Percentiles rank a stretch among this genome's conserved stretches.
These are phyloP conservation scores for Diutina scorzettiae DNA, from an alignment of 1,139 yeast genomes.

Conservation along the genomic window DNA sequence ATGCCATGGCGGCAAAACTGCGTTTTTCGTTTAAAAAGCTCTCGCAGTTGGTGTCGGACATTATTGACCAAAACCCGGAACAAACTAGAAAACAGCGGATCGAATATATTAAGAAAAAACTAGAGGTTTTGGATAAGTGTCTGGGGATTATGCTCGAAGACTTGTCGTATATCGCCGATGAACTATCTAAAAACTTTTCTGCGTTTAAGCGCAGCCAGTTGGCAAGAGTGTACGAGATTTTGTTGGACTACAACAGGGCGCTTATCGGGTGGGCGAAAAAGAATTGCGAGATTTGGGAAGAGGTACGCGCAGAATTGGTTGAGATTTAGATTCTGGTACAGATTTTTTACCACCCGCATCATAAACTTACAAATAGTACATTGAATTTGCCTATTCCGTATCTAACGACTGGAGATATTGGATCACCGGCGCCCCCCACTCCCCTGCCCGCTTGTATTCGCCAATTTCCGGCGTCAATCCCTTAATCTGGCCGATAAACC, in stretches of 20 bases:
- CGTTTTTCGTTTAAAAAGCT: conserved; percentile 34
- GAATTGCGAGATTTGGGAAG: conserved; percentile 66
- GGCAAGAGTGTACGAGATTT: conserved; percentile 26
- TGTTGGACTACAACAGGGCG: conserved; percentile 42
- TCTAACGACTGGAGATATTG: conserved; percentile 14
- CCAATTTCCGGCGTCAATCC: conserved; percentile 30
- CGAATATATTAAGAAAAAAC: conserved; percentile 37
- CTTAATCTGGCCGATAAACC: conserved; percentile 28
- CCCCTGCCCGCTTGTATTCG: conserved; percentile 24
- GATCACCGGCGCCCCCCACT: conserved; percentile 29
- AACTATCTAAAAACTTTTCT: conserved; percentile 36
- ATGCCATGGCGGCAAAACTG: background rate
- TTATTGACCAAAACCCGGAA: conserved; percentile 63
- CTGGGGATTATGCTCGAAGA: conserved; percentile 47
- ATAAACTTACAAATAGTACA: too few relatives aligned
- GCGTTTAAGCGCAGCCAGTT: conserved; percentile 42
- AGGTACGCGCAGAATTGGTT: conserved; percentile 35
- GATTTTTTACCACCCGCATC: background rate
- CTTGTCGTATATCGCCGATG: conserved; percentile 39
- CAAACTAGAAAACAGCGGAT: conserved; percentile 49
- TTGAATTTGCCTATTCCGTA: too few relatives aligned
- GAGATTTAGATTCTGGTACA: conserved; percentile 4
- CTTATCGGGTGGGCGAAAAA: conserved; percentile 61
- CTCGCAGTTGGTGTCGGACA: conserved; percentile 53
- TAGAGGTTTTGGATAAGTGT: conserved; percentile 43